Evolutionary conservation across 2,329 filamentous ascomycete species (phyloP), one percentile per base, ranked within the genome.

Genomic region (Alternaria hordeiaustralica): DNA sequence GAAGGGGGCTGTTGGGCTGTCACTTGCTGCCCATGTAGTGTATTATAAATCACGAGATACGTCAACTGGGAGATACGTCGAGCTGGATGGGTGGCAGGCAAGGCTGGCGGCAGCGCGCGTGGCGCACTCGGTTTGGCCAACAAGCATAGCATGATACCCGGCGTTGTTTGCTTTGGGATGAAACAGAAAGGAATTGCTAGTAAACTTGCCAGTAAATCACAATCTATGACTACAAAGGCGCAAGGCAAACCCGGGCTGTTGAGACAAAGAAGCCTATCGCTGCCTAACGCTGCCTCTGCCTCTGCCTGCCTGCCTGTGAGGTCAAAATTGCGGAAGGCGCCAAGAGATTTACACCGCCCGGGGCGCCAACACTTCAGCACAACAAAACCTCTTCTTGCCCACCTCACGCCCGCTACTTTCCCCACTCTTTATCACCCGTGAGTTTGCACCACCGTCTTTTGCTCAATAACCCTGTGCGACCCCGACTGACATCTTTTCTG

Each of bases 1-100:
- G 96, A 28, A 87, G 93, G 79, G 96, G 95, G 12, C 83, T 96
- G 78, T 83, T 99, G 73, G 95, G 95, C 58, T 99, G 95, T 79
- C 94, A 97, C 82, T 87, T 98, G 67, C 82, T 97, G 69, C 93
- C 93, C 25, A 71, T 96, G 60, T 97, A 83, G 43, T 23, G 9
- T 30, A 46, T 20, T 21, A 55, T 23, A 21, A 10, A 45, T 28
- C 23, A 21, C 33, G 33, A 36, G 33, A 36, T n/a, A 36, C 8
- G 15, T 36, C 33, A 36, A 13, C 30, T 36, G 13, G 12, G 28
- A 33, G 30, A 36, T 36, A 36, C 33, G 33, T 36, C 33, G 33
- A 36, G 33, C n/a, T 47, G 45, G 46, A 21, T 44, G 47, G 44
- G 60, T 18, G 36, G 44, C 21, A 15, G 54, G 18, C 20, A 21